phyloP scores from a whole-genome alignment of 2,329 filamentous ascomycete species.

The Lojkania enalia region DNA sequence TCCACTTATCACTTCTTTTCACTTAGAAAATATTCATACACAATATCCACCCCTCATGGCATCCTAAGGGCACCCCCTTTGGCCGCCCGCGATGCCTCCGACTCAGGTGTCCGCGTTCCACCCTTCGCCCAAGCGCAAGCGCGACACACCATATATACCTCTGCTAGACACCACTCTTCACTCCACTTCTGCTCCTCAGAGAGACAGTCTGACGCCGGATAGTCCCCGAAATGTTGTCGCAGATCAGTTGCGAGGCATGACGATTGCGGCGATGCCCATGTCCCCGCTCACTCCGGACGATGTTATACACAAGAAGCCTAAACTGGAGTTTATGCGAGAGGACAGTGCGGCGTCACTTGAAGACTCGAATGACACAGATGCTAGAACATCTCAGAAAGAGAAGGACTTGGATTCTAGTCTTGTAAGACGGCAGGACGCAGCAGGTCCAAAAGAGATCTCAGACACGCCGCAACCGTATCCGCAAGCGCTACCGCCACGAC shows the following conservation, averaged over 20 bases:
- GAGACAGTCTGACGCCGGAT: conserved; percentile 27
- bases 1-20: background rate
- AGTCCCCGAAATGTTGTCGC: conserved; percentile 43
- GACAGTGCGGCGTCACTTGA: conserved; percentile 22
- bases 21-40: conserved; percentile 1
- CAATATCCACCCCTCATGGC: background rate
- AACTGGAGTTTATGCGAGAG: conserved; percentile 31
- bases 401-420: conserved; percentile 11
- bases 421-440: conserved; percentile 1
- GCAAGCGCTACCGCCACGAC: conserved; percentile 24
- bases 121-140: conserved; percentile 46
- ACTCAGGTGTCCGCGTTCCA: conserved; percentile 34
- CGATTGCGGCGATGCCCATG: conserved; percentile 34
- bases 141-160: conserved; percentile 36
- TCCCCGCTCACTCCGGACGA: conserved; percentile 41
- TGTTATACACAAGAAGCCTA: conserved; percentile 41
- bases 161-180: conserved; percentile 40
- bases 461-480: conserved; percentile 33
- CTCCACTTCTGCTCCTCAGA: conserved; percentile 26
- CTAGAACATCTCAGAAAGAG: background rate
- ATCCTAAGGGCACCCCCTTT: conserved; percentile 2
- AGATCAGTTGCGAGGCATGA: conserved; percentile 41
- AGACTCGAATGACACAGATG: conserved; percentile 2
- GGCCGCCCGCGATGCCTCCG: conserved; percentile 32
- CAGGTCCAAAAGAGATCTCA: conserved; percentile 25